These are phyloP conservation scores for Hypericum androsaemum DNA, from an alignment of 345 rosid genomes.

Conservation along the genomic window DNA sequence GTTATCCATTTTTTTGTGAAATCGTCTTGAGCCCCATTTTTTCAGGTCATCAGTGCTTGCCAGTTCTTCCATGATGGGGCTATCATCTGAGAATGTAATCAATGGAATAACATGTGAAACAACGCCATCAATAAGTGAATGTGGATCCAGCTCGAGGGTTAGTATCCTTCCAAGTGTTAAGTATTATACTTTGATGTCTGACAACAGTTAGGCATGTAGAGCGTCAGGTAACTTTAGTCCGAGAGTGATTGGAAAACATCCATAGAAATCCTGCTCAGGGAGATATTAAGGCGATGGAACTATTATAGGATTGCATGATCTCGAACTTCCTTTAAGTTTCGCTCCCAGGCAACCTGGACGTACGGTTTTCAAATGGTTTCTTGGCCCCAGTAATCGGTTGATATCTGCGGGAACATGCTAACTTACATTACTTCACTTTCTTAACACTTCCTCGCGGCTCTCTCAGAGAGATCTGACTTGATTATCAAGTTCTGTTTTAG, in stretches of 20 bases:
- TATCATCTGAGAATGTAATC: slow-evolving; percentile 64
- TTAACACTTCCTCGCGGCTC: too few relatives aligned
- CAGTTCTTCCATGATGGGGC: slow-evolving; percentile 41
- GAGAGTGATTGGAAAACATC: background rate
- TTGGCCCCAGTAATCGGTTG: too few relatives aligned
- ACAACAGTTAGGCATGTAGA: background rate
- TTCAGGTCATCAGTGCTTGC: slow-evolving; percentile 58
- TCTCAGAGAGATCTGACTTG: too few relatives aligned
- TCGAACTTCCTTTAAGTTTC: too few relatives aligned
- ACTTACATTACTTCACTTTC: too few relatives aligned
- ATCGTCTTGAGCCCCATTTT: background rate
- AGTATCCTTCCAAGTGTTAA: slow-evolving; percentile 14
- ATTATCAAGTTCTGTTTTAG: background rate
- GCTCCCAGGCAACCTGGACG: too few relatives aligned
- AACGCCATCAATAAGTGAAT: slow-evolving; percentile 53
- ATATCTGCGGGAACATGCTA: too few relatives aligned
- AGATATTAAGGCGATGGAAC: too few relatives aligned
- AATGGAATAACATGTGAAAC: slow-evolving; percentile 48
- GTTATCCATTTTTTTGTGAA: background rate
- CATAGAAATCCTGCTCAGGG: too few relatives aligned
- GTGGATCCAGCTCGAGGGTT: slow-evolving; percentile 72
- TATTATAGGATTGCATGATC: too few relatives aligned
- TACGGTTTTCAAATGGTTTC: too few relatives aligned
- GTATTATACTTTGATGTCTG: background rate
- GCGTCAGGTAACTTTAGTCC: background rate